A percentile compares a stretch with the other conserved stretches of the same genome.
Conservation (phyloP, 257 asterid species). For the Solanum pimpinellifolium region DNA sequence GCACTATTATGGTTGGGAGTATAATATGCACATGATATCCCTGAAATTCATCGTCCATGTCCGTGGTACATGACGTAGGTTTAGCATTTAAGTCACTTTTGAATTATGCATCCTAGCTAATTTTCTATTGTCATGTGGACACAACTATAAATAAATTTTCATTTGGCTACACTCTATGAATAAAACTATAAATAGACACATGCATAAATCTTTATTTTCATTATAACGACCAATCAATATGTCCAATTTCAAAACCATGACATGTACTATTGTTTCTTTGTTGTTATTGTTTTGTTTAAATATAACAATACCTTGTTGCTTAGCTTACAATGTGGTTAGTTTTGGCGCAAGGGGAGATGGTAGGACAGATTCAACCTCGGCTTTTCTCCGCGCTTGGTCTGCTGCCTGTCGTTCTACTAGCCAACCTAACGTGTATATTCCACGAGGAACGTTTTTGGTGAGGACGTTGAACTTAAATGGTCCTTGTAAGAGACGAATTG, state of each 20-base stretch:
- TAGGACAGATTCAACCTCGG: constrained; percentile 44
- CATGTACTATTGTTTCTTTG: neutral
- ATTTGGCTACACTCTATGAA: neutral
- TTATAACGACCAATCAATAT: neutral
- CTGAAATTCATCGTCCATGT: neutral
- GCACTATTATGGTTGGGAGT: neutral
- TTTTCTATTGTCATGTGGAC: neutral
- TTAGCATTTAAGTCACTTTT: neutral
- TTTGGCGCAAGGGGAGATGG: constrained; percentile 59
- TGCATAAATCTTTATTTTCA: neutral
- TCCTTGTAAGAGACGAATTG: constrained; percentile 47
- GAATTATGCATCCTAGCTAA: neutral
- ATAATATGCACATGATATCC: neutral
- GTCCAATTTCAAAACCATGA: neutral
- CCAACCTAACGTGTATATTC: constrained; percentile 47
- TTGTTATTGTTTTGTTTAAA: constrained; percentile 2
- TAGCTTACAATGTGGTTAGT: neutral
- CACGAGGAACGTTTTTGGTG: constrained; percentile 42
- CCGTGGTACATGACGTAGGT: neutral
- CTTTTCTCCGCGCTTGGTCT: constrained; percentile 53
- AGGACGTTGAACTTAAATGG: constrained; percentile 33
- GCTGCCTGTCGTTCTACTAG: constrained; percentile 49
- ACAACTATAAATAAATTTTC: neutral
- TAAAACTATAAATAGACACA: neutral
- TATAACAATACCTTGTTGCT: constrained; percentile 4